Evolutionary conservation across 2,329 filamentous ascomycete genomes (phyloP), one percentile per base, ranked within the genome.

Genomic region (Coniochaeta pulveracea): DNA sequence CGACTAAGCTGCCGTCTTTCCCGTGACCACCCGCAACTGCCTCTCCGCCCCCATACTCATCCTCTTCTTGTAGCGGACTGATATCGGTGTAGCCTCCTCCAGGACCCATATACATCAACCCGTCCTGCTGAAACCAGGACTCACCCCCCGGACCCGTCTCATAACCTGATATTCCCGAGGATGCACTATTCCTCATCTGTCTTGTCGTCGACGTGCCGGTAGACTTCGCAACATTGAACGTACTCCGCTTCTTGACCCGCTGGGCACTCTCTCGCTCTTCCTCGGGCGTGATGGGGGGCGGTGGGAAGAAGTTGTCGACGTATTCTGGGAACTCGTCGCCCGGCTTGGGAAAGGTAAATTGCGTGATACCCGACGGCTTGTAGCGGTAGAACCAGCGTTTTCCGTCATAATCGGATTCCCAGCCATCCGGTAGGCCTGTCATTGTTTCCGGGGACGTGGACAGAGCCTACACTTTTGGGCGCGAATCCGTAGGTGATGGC

Each of bases 241-340:
- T 44, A 18, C 45, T 48, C 36, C 54, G 51, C 25, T 61, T 56
- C 34, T 54, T 61, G 18, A 63, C 38, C 46, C 71, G 63, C 42
- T 64, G 62, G 42, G 70, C 64, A 41, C 64, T 68, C 42, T 64
- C 64, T 12, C 70, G 58, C 33, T 54, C 58, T 43, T 72, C 67
- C 41, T 72, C 66, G n/a, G 68, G 68, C 1, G 60, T 56, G 2
- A 72, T 53, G 17, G 54, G 52, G 3, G 58, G 55, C 1, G 46
- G 50, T 0, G 59, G 55, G 4, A 48, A 45, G 26, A 44, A 43
- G 12, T 54, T 51, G 32, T 52, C 54, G 39, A 67, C 45, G 42
- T 60, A 68, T 43, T 70, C 64, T 29, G 70, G 69, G 34, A 67
- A 76, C 51, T 75, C 71, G 43, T 76, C 71, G 40, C 70, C 71